These are phyloP conservation scores for Vicia faba DNA, from an alignment of 306 rosid species.

Conservation along the genomic window DNA sequence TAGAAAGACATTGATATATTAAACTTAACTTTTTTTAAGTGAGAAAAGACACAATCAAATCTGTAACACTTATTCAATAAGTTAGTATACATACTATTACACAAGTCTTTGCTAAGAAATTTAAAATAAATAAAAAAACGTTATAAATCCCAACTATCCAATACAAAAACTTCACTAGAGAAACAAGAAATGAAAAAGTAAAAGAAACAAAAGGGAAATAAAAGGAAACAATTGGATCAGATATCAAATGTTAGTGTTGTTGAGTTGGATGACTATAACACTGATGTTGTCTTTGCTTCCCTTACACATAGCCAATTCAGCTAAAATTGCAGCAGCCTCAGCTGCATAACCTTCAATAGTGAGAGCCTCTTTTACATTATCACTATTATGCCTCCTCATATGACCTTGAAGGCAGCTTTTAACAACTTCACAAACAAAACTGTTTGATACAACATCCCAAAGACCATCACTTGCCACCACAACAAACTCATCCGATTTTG, in stretches of 20 bases:
- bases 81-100: not conserved
- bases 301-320: conserved; percentile 66
- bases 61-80: not conserved
- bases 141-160: not conserved
- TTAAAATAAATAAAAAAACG: not conserved
- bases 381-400: conserved; percentile 22
- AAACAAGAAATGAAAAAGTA: not conserved
- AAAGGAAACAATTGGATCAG: not conserved
- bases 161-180: not conserved
- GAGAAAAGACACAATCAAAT: no score
- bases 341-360: conserved; percentile 9
- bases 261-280: conserved; percentile 48
- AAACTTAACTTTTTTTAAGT: no score
- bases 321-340: conserved; percentile 45
- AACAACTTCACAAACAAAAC: conserved; percentile 56
- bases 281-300: conserved; percentile 72
- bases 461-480: conserved; percentile 71
- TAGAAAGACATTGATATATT: no score
- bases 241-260: not conserved
- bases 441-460: conserved; percentile 66
- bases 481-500: conserved; percentile 51
- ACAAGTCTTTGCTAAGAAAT: not conserved
- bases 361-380: conserved; percentile 9
- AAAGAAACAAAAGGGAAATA: not conserved
- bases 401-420: conserved; percentile 39